A percentile compares a stretch with the other conserved stretches of the same genome.
Conservation (phyloP, 768 basidiomycete genomes). For the Rhodotorula taiwanensis region DNA sequence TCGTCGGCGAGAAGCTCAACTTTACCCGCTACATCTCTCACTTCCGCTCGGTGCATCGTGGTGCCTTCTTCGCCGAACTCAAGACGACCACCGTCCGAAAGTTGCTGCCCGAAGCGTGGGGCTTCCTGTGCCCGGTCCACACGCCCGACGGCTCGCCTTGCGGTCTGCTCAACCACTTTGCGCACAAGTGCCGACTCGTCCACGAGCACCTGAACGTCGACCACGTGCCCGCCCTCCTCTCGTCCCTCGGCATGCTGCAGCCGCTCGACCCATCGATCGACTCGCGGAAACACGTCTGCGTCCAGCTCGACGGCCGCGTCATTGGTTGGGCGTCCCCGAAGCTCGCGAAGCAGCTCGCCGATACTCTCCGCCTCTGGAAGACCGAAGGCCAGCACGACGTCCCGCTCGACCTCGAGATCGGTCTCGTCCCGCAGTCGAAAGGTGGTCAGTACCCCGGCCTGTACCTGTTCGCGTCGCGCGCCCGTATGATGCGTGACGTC, state of each 20-base stretch:
- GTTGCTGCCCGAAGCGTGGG: conserved; percentile 95
- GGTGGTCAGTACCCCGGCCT: conserved; percentile 96
- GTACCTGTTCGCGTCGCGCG: conserved; percentile 75
- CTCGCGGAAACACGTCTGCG: conserved; percentile 70
- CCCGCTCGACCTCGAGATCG: conserved; percentile 90
- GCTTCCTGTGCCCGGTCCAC: conserved; percentile 96
- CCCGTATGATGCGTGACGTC: conserved; percentile 97
- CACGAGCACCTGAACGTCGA: conserved; percentile 59
- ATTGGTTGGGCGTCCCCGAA: conserved; percentile 83
- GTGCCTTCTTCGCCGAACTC: conserved; percentile 96
- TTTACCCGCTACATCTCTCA: conserved; percentile 98
- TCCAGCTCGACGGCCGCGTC: conserved; percentile 91
- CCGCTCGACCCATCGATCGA: conserved; percentile 71
- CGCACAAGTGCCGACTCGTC: conserved; percentile 83
- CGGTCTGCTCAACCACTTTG: conserved; percentile 92
- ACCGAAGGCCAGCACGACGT: conserved; percentile 74
- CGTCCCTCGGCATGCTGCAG: conserved; percentile 89
- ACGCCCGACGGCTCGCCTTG: conserved; percentile 98
- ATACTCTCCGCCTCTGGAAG: conserved; percentile 83
- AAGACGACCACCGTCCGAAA: conserved; percentile 98
- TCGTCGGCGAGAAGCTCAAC: conserved; percentile 96
- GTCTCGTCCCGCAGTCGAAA: conserved; percentile 75
- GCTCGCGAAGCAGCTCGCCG: conserved; percentile 72
- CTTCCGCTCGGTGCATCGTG: conserved; percentile 96
- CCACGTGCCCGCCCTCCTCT: conserved; percentile 73